A percentile compares a stretch with the other conserved stretches of the same genome.
Evolutionary conservation across 2,329 filamentous ascomycete genomes (phyloP).

Genomic region (Epichloe gansuensis): DNA sequence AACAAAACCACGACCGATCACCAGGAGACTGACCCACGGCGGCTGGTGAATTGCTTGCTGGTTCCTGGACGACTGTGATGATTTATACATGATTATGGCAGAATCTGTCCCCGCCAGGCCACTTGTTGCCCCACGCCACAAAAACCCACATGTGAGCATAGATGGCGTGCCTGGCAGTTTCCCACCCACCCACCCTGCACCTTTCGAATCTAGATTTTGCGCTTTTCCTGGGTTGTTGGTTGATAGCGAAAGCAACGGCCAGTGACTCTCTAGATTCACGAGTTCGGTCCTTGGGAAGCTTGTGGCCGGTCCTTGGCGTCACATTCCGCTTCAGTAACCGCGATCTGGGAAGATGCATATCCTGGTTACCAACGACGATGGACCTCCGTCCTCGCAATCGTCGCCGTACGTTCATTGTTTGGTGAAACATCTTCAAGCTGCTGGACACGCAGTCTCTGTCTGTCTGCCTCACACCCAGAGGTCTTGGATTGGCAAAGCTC

Average conservation of each 20-base stretch:
- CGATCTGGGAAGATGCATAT: constrained; percentile 42
- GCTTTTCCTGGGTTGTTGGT: not conserved
- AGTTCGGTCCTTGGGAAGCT: not conserved
- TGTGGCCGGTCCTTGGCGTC: not conserved
- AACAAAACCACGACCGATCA: no score
- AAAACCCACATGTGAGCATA: not conserved
- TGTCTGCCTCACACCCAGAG: constrained; percentile 83
- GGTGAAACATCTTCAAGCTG: constrained; percentile 54
- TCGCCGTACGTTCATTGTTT: constrained; percentile 73
- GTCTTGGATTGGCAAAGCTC: constrained; percentile 97
- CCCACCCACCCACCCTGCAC: not conserved
- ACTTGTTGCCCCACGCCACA: constrained; percentile 2
- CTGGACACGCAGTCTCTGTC: constrained; percentile 81
- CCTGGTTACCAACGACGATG: constrained; percentile 67
- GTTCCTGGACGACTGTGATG: not conserved
- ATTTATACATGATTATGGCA: not conserved
- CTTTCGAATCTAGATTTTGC: not conserved
- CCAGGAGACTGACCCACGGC: no score
- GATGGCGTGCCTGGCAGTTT: no score
- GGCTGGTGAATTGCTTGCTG: no score
- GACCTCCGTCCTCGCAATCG: constrained; percentile 63
- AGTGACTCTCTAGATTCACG: not conserved
- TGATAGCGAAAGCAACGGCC: not conserved
- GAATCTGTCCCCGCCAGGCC: not conserved
- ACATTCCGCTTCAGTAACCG: not conserved